Evolutionary conservation across 257 asterid genomes (phyloP).

Genomic region (Ocimum tenuiflorum): DNA sequence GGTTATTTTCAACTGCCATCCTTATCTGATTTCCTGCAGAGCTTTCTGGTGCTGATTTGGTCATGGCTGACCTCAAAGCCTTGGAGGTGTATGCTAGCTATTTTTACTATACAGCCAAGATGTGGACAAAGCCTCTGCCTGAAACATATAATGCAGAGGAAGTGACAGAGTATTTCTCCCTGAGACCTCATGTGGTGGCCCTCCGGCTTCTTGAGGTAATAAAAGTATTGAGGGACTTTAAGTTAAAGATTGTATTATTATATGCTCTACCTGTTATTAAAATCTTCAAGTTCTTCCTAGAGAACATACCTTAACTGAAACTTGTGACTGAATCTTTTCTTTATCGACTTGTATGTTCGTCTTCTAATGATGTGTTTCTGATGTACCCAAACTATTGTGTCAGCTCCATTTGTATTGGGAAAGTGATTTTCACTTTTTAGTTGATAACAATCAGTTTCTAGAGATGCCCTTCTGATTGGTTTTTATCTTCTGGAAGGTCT

Average conservation of each 20-base stretch:
- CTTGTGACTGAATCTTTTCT: no score
- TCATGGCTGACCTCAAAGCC: conserved; percentile 78
- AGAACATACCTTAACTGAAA: no score
- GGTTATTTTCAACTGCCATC: conserved; percentile 1
- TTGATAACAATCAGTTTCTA: background rate
- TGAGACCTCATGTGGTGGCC: conserved; percentile 87
- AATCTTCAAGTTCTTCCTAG: no score
- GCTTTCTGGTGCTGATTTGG: conserved; percentile 72
- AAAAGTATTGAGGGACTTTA: no score
- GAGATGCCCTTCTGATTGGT: conserved; percentile 24
- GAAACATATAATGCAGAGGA: conserved; percentile 66
- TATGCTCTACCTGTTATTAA: no score
- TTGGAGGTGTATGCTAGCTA: conserved; percentile 67
- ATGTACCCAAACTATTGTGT: no score
- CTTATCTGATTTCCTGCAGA: conserved; percentile 37
- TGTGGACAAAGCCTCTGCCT: conserved; percentile 92
- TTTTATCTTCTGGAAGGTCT: conserved; percentile 58
- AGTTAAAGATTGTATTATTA: no score
- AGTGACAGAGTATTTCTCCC: conserved; percentile 61
- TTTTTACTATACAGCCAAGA: conserved; percentile 53
- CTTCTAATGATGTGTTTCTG: no score
- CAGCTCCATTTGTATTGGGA: background rate
- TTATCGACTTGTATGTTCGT: no score
- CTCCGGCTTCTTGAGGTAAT: conserved; percentile 88
- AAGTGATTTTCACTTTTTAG: background rate